Evolutionary conservation across 192 early-diverging fungal species (phyloP), one percentile per base, ranked within the genome.

Genomic region (Backusella circina): DNA sequence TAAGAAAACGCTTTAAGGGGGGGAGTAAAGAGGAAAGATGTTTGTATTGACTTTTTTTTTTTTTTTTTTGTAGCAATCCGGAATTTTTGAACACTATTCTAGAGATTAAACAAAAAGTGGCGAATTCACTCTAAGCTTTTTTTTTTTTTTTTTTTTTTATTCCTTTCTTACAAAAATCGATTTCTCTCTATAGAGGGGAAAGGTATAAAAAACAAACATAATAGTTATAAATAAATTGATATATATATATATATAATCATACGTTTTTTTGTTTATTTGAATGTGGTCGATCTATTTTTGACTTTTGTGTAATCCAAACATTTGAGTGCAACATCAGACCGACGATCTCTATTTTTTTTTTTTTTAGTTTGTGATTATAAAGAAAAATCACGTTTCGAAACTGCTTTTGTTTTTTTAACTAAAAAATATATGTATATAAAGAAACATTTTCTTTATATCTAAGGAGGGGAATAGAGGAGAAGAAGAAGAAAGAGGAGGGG

Each of bases 101-200:
- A 33, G 77, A 78, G 31, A 78, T 78, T 65, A 78, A 78, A 54
- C 72, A 78, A 78, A 78, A 78, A n/a, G 77, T 78, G 9, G 77
- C 66, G 2, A 78, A 72, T 38, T 64, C 77, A 4, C 37, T 78
- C 6, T 69, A 70, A 44, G 13, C 8, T 18, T 1, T 35, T 16
- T 7, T 8, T 2, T n/a, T 16, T 35, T 36, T 6, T n/a, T 18
- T 66, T 31, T 32, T 12, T 6, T 66, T 18, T 33, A 26, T 15
- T 18, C 32, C 13, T 21, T 33, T 35, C 15, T 5, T 36, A 67
- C 6, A 67, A 10, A 67, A 1, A 18, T 26, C 21, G 9, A 18
- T 61, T 9, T 61, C 18, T 61, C 54, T 8, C 28, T 61, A n/a
- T n/a, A n/a, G n/a, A n/a, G n/a, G n/a, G n/a, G n/a, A n/a, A n/a